These are phyloP conservation scores for Serendipita sp. DNA, from an alignment of 768 basidiomycete genomes.

Conservation along the genomic window DNA sequence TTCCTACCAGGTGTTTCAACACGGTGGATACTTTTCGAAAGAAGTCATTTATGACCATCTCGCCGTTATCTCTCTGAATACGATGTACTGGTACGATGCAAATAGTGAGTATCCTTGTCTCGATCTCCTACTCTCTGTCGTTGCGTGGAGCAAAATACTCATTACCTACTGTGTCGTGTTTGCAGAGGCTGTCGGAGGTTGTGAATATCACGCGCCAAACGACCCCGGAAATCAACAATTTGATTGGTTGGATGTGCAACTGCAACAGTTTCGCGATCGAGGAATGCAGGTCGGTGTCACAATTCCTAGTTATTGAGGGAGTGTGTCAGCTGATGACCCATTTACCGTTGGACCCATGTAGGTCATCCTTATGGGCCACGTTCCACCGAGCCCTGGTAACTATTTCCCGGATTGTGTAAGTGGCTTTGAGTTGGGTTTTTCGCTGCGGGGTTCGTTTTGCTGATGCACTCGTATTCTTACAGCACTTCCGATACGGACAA, in stretches of 20 bases:
- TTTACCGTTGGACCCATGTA: no score
- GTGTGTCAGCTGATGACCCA: no score
- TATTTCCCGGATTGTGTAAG: conserved; percentile 82
- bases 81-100: conserved; percentile 80
- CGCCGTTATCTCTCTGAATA: conserved; percentile 75
- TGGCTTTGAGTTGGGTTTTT: no score
- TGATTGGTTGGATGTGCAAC: conserved; percentile 82
- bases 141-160: not conserved
- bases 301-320: no score
- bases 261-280: conserved; percentile 46
- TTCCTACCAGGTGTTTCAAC: conserved; percentile 64
- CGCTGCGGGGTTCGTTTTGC: no score
- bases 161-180: conserved; percentile 9
- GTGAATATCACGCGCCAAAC: conserved; percentile 32
- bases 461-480: not conserved
- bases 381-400: conserved; percentile 65
- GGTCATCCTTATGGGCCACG: conserved; percentile 49
- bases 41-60: conserved; percentile 65
- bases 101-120: conserved; percentile 52
- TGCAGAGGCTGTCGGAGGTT: conserved; percentile 55
- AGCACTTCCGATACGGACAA: not conserved
- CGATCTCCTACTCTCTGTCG: no score
- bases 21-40: conserved; percentile 70
- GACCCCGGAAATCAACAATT: conserved; percentile 84
- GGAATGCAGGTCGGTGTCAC: conserved; percentile 54